Percentiles rank a stretch among this genome's conserved stretches.
Conservation (phyloP, 1,284 basidiomycete genomes). For the Fistulina hepatica region DNA sequence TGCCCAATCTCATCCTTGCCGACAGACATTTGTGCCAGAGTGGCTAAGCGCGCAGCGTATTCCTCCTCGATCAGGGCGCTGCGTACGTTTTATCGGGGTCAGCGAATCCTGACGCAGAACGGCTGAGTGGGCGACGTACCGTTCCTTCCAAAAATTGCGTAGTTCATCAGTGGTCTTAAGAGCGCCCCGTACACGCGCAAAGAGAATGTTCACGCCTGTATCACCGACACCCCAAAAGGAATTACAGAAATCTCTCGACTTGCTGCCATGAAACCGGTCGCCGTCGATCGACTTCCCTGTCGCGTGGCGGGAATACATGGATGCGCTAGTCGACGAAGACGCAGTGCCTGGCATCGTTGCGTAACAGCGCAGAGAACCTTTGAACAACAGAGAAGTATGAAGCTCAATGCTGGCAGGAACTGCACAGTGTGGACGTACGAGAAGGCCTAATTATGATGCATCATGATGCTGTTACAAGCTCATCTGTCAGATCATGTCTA, state of each 20-base stretch:
- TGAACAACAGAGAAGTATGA: too few relatives aligned
- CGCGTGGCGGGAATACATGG: too few relatives aligned
- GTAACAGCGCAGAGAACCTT: too few relatives aligned
- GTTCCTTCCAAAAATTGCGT: conserved; percentile 63
- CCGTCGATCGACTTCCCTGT: too few relatives aligned
- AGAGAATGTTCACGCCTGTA: conserved; percentile 60
- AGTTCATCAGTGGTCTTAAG: conserved; percentile 59
- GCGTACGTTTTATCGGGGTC: conserved; percentile 8
- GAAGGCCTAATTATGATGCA: too few relatives aligned
- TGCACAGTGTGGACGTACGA: too few relatives aligned
- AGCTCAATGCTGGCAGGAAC: too few relatives aligned
- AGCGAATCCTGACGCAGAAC: conserved; percentile 1
- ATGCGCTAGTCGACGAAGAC: too few relatives aligned
- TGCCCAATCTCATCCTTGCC: conserved; percentile 65
- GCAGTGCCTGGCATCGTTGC: too few relatives aligned
- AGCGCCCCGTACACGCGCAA: conserved; percentile 54
- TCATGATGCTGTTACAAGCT: too few relatives aligned
- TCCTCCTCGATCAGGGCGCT: conserved; percentile 65
- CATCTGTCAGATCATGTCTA: too few relatives aligned
- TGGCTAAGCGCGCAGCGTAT: conserved; percentile 56
- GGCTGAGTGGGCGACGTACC: conserved; percentile 26
- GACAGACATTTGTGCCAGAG: conserved; percentile 47
- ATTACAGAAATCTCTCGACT: conserved; percentile 63
- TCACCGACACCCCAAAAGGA: conserved; percentile 67
- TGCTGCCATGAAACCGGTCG: conserved; percentile 2